phyloP scores from a whole-genome alignment of 225 moss, liverwort and hornwort species.

The Bryum argenteum region DNA sequence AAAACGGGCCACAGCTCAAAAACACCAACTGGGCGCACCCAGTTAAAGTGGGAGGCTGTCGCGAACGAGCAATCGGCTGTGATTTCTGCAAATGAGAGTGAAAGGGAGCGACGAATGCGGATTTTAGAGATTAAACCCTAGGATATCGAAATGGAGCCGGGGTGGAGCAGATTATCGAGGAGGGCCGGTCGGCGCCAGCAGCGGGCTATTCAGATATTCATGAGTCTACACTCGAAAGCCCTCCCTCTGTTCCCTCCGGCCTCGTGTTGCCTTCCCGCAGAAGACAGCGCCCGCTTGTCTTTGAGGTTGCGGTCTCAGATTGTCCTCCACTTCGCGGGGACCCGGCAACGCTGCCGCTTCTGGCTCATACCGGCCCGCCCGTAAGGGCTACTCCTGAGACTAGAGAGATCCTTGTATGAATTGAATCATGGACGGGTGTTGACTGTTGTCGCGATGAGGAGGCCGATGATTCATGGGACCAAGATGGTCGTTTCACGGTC shows the following conservation, averaged over 20 bases:
- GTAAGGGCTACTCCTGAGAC: neutral
- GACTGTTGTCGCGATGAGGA: too few relatives aligned
- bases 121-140: slow-evolving; percentile 22
- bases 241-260: too few relatives aligned
- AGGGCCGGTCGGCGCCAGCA: slow-evolving; percentile 4
- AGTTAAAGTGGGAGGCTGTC: accelerated
- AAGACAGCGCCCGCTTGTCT: neutral
- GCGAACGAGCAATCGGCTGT: too few relatives aligned
- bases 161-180: neutral
- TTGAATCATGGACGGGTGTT: too few relatives aligned
- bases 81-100: too few relatives aligned
- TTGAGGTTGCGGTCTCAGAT: neutral
- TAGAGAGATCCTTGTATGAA: too few relatives aligned
- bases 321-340: too few relatives aligned
- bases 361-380: neutral
- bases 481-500: too few relatives aligned
- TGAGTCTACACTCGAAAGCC: too few relatives aligned
- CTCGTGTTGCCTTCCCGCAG: neutral
- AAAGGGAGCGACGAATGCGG: too few relatives aligned
- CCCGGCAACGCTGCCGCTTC: neutral
- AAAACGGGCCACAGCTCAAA: slow-evolving; percentile 28
- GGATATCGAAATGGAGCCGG: too few relatives aligned
- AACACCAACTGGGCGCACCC: neutral
- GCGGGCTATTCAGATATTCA: neutral
- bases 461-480: too few relatives aligned